Evolutionary conservation across 345 rosid species (phyloP), one percentile per base, ranked within the genome.

Genomic region (Brassica rapa): DNA sequence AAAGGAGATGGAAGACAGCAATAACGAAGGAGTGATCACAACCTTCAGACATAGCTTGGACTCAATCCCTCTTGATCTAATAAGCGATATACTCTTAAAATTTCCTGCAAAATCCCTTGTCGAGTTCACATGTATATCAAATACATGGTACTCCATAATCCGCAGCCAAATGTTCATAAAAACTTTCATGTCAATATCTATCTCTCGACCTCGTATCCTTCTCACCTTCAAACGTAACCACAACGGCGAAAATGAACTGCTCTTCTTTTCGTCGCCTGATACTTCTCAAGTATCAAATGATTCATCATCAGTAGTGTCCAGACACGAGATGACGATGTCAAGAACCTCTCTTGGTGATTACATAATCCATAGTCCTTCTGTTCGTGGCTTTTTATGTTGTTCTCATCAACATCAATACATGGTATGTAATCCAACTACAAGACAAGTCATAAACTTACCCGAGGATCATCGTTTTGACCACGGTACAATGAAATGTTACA

Each of bases 371-470:
- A 27, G 60, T 68, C 21, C 35, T 19, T 53, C 43, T 49, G 10
- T 29, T 19, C 15, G 46, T 0, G 62, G 73, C 62, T 51, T 16
- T 56, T 25, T 69, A 53, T 53, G 25, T 6, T 53, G 9, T 29
- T 53, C 60, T 69, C 43, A 16, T 53, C 62, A 15, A 5, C n/a
- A 23, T 29, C 16, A 69, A 53, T 69, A 24, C 73, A 69, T 69
- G 62, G 73, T 53, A 51, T 16, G 73, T 53, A 69, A 69, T 69
- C 73, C 62, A 69, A 51, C 61, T 16, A 51, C 62, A 29, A 69
- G 29, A 69, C 43, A 69, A 51, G 62, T 69, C 62, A 29, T 69
- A 69, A 69, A 53, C n/a, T 53, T 69, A 16, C 43, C 73, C 10
- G 3, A 10, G 5, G 27, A 51, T 16, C 46, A 69, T 10, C 1